These are phyloP conservation scores for Spongiforma sp. DNA, from an alignment of 1,284 basidiomycete genomes.

Conservation along the genomic window DNA sequence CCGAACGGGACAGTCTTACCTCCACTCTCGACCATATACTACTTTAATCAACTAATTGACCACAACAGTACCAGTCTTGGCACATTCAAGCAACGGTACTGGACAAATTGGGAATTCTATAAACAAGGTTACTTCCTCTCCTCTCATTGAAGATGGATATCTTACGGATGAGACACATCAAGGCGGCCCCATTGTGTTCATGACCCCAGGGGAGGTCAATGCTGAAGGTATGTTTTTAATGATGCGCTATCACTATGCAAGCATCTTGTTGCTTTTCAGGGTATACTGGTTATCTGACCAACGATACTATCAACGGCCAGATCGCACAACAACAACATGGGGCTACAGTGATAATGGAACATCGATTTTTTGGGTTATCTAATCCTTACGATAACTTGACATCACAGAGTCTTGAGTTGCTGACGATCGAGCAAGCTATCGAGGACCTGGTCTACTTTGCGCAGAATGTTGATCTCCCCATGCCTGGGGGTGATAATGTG, in stretches of 20 bases:
- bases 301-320: conserved; percentile 65
- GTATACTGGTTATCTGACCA: conserved; percentile 64
- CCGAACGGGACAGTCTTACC: conserved; percentile 31
- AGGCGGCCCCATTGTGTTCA: conserved; percentile 73
- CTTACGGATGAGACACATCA: not conserved
- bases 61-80: conserved; percentile 68
- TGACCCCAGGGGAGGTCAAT: conserved; percentile 53
- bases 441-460: conserved; percentile 76
- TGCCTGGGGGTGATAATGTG: conserved; percentile 65
- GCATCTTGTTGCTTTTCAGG: conserved; percentile 46
- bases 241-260: conserved; percentile 28
- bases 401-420: conserved; percentile 57
- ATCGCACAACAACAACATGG: conserved; percentile 72
- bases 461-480: conserved; percentile 65
- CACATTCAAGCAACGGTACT: conserved; percentile 77
- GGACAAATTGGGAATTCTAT: conserved; percentile 69
- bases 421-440: conserved; percentile 76
- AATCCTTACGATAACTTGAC: conserved; percentile 66
- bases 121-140: conserved; percentile 47
- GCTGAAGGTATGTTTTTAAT: conserved; percentile 43
- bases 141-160: not conserved
- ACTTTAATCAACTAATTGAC: conserved; percentile 75
- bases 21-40: conserved; percentile 52
- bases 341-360: conserved; percentile 64
- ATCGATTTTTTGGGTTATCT: conserved; percentile 58